Evolutionary conservation across 306 rosid species (phyloP).

Genomic region (Gastrolobium villosum): DNA sequence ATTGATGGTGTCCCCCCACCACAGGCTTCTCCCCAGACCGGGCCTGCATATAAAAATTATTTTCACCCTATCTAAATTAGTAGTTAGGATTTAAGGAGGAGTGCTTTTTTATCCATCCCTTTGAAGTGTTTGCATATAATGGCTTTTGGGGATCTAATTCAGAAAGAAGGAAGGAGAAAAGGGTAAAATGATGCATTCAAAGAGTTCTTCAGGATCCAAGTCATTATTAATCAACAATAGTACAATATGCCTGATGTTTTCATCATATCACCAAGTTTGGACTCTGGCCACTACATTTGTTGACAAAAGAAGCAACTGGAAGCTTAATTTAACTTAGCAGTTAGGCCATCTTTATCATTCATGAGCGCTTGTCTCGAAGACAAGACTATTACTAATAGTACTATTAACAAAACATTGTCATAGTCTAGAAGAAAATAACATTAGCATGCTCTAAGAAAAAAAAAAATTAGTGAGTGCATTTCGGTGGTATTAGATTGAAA

Average conservation of each 20-base stretch:
- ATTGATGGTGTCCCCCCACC: too few species aligned
- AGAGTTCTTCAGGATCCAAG: background rate
- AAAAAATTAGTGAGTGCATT: too few species aligned
- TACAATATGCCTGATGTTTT: constrained; percentile 25
- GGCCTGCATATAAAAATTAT: too few species aligned
- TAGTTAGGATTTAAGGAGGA: too few species aligned
- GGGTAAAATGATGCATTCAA: constrained; percentile 21
- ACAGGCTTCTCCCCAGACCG: too few species aligned
- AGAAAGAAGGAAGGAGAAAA: constrained; percentile 5
- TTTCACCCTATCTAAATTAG: too few species aligned
- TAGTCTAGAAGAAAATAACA: constrained; percentile 2
- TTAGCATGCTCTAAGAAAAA: constrained; percentile 11
- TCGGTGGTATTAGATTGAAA: constrained; percentile 28
- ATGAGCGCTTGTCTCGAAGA: constrained; percentile 16
- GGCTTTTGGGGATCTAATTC: background rate
- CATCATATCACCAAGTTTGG: constrained; percentile 4
- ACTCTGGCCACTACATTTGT: constrained; percentile 14
- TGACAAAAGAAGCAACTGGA: constrained; percentile 48
- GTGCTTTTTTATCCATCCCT: background rate
- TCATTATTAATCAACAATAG: background rate
- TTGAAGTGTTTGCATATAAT: constrained; percentile 20
- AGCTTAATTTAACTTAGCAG: constrained; percentile 45
- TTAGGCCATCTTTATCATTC: constrained; percentile 45
- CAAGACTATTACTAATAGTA: constrained; percentile 4
- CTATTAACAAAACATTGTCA: constrained; percentile 34